Percentiles rank a stretch among this genome's conserved stretches.
Evolutionary conservation across 352 stramenopile species (phyloP).

Genomic region (Phytopythium cucurbitacearum): DNA sequence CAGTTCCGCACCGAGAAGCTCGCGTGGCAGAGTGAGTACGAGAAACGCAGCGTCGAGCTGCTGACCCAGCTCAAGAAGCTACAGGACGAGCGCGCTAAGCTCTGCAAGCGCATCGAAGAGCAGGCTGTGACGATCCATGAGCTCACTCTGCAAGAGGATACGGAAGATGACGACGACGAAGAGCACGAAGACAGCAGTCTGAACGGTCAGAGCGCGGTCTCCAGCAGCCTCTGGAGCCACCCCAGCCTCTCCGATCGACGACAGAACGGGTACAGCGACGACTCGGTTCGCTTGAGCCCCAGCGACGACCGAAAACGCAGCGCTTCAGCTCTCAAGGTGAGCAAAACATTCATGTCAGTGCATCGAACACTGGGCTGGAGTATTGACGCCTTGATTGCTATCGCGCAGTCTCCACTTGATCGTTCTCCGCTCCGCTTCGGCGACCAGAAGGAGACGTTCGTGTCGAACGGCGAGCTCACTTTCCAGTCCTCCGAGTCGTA

Average conservation of each 20-base stretch:
- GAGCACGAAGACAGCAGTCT: constrained; percentile 6
- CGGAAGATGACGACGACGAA: constrained; percentile 28
- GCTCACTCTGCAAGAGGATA: constrained; percentile 70
- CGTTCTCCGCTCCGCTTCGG: neutral
- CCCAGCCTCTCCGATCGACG: too few relatives aligned
- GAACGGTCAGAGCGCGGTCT: neutral
- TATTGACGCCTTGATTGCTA: too few relatives aligned
- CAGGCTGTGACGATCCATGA: constrained; percentile 76
- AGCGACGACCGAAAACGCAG: too few relatives aligned
- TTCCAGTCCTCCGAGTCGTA: constrained; percentile 3
- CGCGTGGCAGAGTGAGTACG: constrained; percentile 21
- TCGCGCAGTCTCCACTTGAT: too few relatives aligned
- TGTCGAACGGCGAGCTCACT: constrained; percentile 5
- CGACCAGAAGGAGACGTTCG: neutral
- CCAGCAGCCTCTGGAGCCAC: neutral
- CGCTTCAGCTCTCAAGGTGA: too few relatives aligned
- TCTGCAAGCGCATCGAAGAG: constrained; percentile 44
- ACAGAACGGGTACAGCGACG: too few relatives aligned
- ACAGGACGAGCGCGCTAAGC: constrained; percentile 34
- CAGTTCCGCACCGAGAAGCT: constrained; percentile 20
- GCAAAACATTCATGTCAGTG: neutral
- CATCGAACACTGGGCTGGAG: neutral
- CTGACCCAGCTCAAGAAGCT: constrained; percentile 34
- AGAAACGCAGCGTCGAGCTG: constrained; percentile 30
- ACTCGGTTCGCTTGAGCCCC: too few relatives aligned